Base-by-base conservation (phyloP, 345 rosid genomes). In the Limnanthes douglasii region DNA sequence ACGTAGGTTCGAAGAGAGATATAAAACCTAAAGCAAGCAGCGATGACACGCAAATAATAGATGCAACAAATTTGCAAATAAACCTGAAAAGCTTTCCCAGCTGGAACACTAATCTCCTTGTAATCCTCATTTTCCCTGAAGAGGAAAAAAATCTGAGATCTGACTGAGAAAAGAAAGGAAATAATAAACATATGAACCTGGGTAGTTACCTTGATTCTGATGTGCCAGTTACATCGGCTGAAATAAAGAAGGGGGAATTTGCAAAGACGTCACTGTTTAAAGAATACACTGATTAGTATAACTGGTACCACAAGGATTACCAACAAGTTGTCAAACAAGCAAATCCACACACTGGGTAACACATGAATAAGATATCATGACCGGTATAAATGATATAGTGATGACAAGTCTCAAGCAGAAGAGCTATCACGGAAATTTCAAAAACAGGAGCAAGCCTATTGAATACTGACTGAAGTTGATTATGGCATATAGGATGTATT, bases 61-160 rank as follows among this genome's bases (percentile, higher is more conserved):
- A n/a, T n/a, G n/a, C n/a, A n/a, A n/a, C n/a, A n/a, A n/a, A n/a
- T n/a, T n/a, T n/a, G n/a, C n/a, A n/a, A n/a, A n/a, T n/a, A n/a
- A n/a, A 88, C 97, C 90, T 88, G 95, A 42, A 73, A 65, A 42
- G 41, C 69, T 61, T 72, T 76, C 53, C 95, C 93, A 18, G 97
- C 81, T 36, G 69, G 68, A 46, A 88, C 57, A 41, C 43, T 79
- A 45, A 74, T 66, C 66, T 88, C 95, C 58, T 72, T 83, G 69
- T 59, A 79, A 38, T 83, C 97, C 48, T 88, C 97, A 62, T 49
- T 73, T 28, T 66, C 66, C 65, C 95, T 88, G 65, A 17, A n/a
- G 27, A 28, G 51, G 27, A 39, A 58, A 18, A 51, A 30, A 61
- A 22, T 30, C 31, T 49, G 13, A 38, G 31, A 45, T 24, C 21